These are phyloP conservation scores for Cladorrhinum samala DNA, from an alignment of 495 filamentous ascomycete species.

Conservation along the genomic window DNA sequence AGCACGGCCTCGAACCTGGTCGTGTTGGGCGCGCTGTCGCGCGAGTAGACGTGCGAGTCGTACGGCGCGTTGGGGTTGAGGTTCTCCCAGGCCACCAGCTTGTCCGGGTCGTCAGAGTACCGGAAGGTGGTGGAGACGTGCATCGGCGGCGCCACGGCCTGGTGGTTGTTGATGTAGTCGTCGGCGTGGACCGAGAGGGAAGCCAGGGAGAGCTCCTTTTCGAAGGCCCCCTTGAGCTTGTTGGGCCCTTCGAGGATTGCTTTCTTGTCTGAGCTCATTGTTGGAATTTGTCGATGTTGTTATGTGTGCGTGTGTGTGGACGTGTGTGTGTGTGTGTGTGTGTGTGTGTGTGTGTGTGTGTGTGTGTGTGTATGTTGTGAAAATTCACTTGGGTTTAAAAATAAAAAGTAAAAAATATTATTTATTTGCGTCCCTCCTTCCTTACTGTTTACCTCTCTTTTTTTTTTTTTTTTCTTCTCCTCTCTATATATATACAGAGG, in stretches of 20 bases:
- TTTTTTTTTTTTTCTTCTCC: no score
- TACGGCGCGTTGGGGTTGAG: conserved; percentile 32
- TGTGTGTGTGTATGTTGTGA: background rate
- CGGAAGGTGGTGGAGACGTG: conserved; percentile 87
- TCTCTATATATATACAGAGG: no score
- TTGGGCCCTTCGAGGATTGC: conserved; percentile 16
- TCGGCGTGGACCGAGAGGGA: conserved; percentile 85
- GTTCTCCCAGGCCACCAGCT: conserved; percentile 46
- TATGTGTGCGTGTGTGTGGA: background rate
- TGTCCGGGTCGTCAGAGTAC: conserved; percentile 62
- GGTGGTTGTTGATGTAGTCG: conserved; percentile 62
- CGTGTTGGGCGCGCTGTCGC: conserved; percentile 64
- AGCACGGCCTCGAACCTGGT: conserved; percentile 82
- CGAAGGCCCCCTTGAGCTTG: conserved; percentile 23
- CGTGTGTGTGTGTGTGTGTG: background rate
- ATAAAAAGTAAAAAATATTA: background rate
- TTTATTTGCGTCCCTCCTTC: background rate
- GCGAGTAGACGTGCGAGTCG: conserved; percentile 70
- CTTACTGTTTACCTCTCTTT: no score
- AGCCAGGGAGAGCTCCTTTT: conserved; percentile 42
- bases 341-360: background rate
- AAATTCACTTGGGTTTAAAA: background rate
- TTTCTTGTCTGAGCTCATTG: background rate
- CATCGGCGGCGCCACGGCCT: conserved; percentile 77
- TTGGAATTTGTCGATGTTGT: background rate